Conservation (phyloP, 345 rosid genomes). For the Acer saccharum region DNA sequence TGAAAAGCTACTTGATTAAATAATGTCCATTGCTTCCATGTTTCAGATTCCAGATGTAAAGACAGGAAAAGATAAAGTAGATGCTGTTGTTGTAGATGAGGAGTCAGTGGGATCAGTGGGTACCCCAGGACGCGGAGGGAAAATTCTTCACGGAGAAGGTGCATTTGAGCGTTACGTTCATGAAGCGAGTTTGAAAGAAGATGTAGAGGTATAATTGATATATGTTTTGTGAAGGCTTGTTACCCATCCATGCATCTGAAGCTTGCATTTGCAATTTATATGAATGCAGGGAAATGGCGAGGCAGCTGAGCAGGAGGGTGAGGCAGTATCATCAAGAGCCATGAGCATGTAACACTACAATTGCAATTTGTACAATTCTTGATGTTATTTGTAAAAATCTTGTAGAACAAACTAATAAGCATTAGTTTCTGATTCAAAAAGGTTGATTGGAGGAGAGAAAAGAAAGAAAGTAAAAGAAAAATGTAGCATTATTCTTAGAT, state of each 20-base stretch:
- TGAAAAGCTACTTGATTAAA: not conserved
- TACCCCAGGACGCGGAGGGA: constrained; percentile 71
- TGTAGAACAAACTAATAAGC: constrained; percentile 29
- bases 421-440: constrained; percentile 18
- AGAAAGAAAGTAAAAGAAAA: not conserved
- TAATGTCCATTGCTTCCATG: constrained; percentile 7
- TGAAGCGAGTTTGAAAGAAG: constrained; percentile 42
- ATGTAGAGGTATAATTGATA: constrained; percentile 46
- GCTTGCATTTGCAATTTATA: not conserved
- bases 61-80: constrained; percentile 65
- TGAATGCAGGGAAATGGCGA: constrained; percentile 44
- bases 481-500: constrained; percentile 7
- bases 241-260: not conserved
- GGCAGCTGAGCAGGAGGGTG: constrained; percentile 53
- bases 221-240: not conserved
- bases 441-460: constrained; percentile 17
- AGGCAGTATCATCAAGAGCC: constrained; percentile 60
- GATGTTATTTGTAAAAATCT: constrained; percentile 36
- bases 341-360: constrained; percentile 61
- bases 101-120: constrained; percentile 64
- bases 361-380: constrained; percentile 16
- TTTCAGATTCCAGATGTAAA: constrained; percentile 82
- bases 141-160: constrained; percentile 73
- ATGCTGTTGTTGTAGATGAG: constrained; percentile 82
- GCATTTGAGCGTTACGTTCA: constrained; percentile 64